Evolutionary conservation across 495 filamentous ascomycete genomes (phyloP), one percentile per base, ranked within the genome.

Genomic region (Lasiosphaeria miniovina): DNA sequence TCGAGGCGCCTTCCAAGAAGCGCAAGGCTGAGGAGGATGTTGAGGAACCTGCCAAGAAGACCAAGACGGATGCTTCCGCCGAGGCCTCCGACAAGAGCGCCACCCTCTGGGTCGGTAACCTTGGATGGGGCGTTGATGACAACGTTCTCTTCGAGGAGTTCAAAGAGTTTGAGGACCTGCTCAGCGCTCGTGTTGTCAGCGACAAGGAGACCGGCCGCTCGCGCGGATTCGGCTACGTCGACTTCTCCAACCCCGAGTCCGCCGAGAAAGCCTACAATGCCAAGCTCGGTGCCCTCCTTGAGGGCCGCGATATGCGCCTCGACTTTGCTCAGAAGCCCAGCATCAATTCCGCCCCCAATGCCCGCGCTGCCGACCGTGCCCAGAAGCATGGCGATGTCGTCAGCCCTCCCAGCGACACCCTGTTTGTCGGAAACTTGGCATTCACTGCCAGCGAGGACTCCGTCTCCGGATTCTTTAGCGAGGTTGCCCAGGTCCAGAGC

Each of bases 161-260:
- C 74, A 83, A 91, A 79, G 76, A 80, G 49, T 96, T 87, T 71
- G 92, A 90, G 64, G 89, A 89, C 65, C 80, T 96, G 58, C 76
- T 82, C 68, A 82, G 86, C 65, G 85, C 84, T 57, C 86, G 89
- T 62, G 86, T 98, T 68, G 88, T 98, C 69, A 89, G 85, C 54
- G 94, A 98, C 75, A 85, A 86, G 67, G 86, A 86, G 33, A 83
- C 80, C 68, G 89, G 90, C 59, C 89, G 90, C 66, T 96, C 93
- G 68, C 92, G 90, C 74, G 94, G 94, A 63, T 98, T 95, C 75
- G 94, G 95, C 64, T 98, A 97, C 71, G 91, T 97, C 62, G 94
- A 98, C 78, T 98, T 91, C 77, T 77, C 80, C 67, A 84, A 77
- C 59, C 76, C 82, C 63, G 84, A 83, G 49, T 80, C 83, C 71